phyloP scores from a whole-genome alignment of 495 filamentous ascomycete genomes.

The Trichoderma virens region DNA sequence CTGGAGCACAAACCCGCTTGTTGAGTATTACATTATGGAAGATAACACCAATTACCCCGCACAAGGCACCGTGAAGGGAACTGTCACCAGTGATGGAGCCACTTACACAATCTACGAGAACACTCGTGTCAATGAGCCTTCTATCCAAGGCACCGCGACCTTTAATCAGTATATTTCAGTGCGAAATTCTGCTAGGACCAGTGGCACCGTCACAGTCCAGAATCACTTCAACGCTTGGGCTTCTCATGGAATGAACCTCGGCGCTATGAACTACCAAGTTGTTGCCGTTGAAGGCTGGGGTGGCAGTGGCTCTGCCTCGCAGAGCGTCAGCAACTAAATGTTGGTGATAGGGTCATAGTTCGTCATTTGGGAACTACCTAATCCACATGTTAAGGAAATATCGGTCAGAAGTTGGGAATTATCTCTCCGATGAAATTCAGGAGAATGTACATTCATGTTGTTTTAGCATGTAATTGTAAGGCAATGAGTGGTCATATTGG shows the following conservation, averaged over 20 bases:
- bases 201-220: constrained; percentile 39
- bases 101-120: constrained; percentile 52
- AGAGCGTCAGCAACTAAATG: constrained; percentile 23
- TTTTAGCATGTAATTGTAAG: no score
- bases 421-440: no score
- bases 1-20: constrained; percentile 53
- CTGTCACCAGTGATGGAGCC: constrained; percentile 45
- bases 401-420: no score
- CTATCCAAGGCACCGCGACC: constrained; percentile 50
- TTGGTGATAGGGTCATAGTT: no score
- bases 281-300: constrained; percentile 42
- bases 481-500: no score
- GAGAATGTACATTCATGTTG: no score
- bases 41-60: constrained; percentile 34
- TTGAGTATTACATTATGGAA: constrained; percentile 62
- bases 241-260: constrained; percentile 39
- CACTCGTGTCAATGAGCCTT: constrained; percentile 46
- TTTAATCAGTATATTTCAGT: constrained; percentile 59
- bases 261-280: constrained; percentile 49
- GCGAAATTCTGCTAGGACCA: constrained; percentile 37
- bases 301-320: constrained; percentile 26
- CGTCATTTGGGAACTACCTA: no score
- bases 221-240: constrained; percentile 62
- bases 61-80: constrained; percentile 36
- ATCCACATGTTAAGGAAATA: no score